Conservation (phyloP, 2,329 filamentous ascomycete genomes). For the Ceratocystis ficicola region DNA sequence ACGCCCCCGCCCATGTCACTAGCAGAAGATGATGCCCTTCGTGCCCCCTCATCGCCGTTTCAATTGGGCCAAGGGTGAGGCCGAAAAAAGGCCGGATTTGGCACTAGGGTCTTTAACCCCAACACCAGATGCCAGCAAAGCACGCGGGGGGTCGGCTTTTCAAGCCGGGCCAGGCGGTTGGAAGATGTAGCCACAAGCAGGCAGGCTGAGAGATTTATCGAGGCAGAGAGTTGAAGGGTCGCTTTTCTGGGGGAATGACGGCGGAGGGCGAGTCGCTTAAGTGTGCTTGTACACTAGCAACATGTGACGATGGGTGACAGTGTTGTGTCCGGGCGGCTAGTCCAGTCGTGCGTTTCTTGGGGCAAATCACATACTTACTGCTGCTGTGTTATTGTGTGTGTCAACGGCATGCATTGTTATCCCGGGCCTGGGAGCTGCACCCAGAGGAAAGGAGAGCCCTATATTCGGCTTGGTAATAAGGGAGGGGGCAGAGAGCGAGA, state of each 20-base stretch:
- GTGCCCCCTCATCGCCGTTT: not conserved
- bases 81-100: not conserved
- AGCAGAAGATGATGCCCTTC: not conserved
- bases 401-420: no score
- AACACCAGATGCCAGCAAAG: not conserved
- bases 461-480: conserved; percentile 4
- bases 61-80: not conserved
- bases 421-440: no score
- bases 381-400: no score
- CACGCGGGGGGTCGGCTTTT: not conserved
- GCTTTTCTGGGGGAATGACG: not conserved
- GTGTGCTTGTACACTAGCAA: no score
- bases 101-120: not conserved
- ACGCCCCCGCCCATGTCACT: not conserved
- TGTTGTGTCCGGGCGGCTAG: no score
- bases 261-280: not conserved
- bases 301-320: no score
- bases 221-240: not conserved
- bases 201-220: not conserved
- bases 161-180: not conserved
- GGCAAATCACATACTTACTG: no score
- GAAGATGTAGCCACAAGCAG: no score
- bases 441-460: conserved; percentile 8
- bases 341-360: no score
- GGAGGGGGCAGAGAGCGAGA: not conserved